Conservation (phyloP, 805 yeast species). For the Barnettozyma vustinii region DNA sequence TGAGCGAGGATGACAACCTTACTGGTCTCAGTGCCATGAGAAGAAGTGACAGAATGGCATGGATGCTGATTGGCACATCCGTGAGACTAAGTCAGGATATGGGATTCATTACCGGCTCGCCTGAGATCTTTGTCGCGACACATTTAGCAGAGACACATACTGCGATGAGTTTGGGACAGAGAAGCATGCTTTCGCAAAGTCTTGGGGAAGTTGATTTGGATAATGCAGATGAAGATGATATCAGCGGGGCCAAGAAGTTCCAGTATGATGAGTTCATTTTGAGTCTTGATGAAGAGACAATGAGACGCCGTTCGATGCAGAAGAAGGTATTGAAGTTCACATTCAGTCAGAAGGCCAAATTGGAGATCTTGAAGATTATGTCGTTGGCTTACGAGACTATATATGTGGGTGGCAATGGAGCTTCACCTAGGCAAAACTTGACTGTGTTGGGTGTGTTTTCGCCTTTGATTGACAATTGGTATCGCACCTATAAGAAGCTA, state of each 20-base stretch:
- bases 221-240: conserved; percentile 31
- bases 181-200: conserved; percentile 72
- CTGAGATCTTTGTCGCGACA: conserved; percentile 74
- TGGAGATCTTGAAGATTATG: conserved; percentile 73
- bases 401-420: conserved; percentile 49
- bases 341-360: conserved; percentile 62
- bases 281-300: conserved; percentile 25
- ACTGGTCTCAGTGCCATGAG: conserved; percentile 83
- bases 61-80: conserved; percentile 90
- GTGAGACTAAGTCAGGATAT: conserved; percentile 82
- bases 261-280: conserved; percentile 29
- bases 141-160: conserved; percentile 80
- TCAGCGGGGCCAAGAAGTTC: conserved; percentile 22
- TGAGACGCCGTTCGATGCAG: conserved; percentile 22
- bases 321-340: conserved; percentile 46
- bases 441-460: conserved; percentile 67
- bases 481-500: conserved; percentile 50
- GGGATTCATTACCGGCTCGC: conserved; percentile 69
- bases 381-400: conserved; percentile 80
- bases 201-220: conserved; percentile 60
- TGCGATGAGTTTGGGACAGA: conserved; percentile 74
- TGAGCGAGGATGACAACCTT: conserved; percentile 26
- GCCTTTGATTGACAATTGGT: conserved; percentile 79
- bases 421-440: conserved; percentile 59
- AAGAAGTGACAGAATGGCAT: conserved; percentile 83